phyloP scores from a whole-genome alignment of 2,329 filamentous ascomycete genomes.

The Neofusicoccum ribis region DNA sequence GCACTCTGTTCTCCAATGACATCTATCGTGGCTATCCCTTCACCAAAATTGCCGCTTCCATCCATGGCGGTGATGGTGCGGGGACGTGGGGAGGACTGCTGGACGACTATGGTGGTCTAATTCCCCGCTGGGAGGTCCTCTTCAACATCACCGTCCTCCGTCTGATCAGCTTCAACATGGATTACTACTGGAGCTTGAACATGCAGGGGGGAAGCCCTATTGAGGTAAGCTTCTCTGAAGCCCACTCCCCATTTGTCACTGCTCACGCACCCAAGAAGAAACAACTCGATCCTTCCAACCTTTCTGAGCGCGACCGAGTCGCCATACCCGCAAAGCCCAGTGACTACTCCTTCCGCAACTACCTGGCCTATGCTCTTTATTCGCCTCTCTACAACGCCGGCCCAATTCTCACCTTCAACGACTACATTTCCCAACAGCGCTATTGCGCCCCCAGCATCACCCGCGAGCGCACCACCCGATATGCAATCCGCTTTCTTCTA shows the following conservation, averaged over 20 bases:
- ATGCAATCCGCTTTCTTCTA: conserved; percentile 78
- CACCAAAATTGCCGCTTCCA: conserved; percentile 53
- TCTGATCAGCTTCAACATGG: conserved; percentile 93
- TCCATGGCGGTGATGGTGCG: conserved; percentile 40
- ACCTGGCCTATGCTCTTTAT: conserved; percentile 86
- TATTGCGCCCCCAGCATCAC: conserved; percentile 73
- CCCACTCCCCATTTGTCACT: not conserved
- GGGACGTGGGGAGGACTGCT: conserved; percentile 67
- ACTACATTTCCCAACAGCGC: conserved; percentile 86
- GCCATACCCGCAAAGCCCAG: conserved; percentile 67
- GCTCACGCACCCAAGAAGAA: conserved; percentile 90
- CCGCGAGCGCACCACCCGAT: conserved; percentile 69
- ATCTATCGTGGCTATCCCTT: conserved; percentile 76
- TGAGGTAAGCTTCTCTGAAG: conserved; percentile 65
- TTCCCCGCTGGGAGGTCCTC: conserved; percentile 90
- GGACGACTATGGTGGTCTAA: conserved; percentile 79
- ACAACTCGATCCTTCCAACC: conserved; percentile 80
- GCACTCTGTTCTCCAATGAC: conserved; percentile 86
- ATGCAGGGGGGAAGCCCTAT: conserved; percentile 64
- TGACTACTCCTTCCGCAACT: conserved; percentile 82
- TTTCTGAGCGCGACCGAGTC: conserved; percentile 88
- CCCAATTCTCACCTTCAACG: conserved; percentile 95
- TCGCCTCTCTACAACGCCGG: conserved; percentile 90
- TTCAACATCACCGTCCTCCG: conserved; percentile 95
- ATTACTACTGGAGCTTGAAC: conserved; percentile 89